These are phyloP conservation scores for Coemansia sp. DNA, from an alignment of 192 early-diverging fungal species.

Conservation along the genomic window DNA sequence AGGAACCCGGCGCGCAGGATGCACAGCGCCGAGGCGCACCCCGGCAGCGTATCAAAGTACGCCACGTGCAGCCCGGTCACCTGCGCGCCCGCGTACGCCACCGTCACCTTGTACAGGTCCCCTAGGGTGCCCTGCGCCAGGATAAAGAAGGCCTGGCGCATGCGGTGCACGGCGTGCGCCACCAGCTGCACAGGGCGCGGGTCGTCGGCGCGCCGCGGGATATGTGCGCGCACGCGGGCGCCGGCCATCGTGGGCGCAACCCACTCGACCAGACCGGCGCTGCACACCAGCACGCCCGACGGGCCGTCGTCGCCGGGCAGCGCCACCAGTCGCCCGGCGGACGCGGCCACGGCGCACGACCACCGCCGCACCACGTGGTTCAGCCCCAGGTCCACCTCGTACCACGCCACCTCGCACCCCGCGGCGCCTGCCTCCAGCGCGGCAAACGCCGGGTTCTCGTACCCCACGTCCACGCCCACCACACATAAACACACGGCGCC, in stretches of 20 bases:
- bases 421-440: slow-evolving; percentile 83
- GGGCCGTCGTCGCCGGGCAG: slow-evolving; percentile 88
- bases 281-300: slow-evolving; percentile 94
- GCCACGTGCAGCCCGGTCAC: slow-evolving; percentile 76
- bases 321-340: slow-evolving; percentile 80
- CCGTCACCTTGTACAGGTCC: slow-evolving; percentile 90
- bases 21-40: slow-evolving; percentile 65
- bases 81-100: slow-evolving; percentile 67
- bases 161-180: slow-evolving; percentile 81
- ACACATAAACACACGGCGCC: slow-evolving; percentile 72
- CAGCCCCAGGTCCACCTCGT: slow-evolving; percentile 96
- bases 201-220: slow-evolving; percentile 78
- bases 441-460: slow-evolving; percentile 98
- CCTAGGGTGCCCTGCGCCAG: slow-evolving; percentile 89
- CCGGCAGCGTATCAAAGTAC: slow-evolving; percentile 94
- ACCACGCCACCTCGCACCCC: slow-evolving; percentile 91
- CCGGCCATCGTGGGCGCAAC: no score
- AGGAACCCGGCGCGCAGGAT: slow-evolving; percentile 93
- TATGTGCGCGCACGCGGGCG: slow-evolving; percentile 63
- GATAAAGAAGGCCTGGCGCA: slow-evolving; percentile 87
- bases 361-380: slow-evolving; percentile 99
- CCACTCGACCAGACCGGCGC: slow-evolving; percentile 82
- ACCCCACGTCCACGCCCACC: slow-evolving; percentile 94
- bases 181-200: slow-evolving; percentile 75
- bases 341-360: slow-evolving; percentile 74